phyloP scores from a whole-genome alignment of 495 filamentous ascomycete species.

The Hypoxylon crocopeplum region DNA sequence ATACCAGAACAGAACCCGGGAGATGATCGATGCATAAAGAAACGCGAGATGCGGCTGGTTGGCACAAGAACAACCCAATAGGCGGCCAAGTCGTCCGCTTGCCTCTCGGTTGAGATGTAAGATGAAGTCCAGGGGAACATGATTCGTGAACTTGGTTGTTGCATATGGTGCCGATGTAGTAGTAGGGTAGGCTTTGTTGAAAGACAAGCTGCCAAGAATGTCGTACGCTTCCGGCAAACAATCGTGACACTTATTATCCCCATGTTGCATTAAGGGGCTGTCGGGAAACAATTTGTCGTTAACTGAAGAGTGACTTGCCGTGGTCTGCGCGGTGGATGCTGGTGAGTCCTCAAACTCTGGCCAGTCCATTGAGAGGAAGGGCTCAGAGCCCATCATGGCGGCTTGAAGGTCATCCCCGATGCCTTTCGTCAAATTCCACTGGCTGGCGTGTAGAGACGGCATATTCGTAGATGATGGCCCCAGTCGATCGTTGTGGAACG shows the following conservation, averaged over 20 bases:
- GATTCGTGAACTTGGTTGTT: background rate
- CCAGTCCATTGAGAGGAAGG: background rate
- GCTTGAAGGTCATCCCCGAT: background rate
- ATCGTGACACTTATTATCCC: background rate
- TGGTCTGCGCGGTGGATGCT: background rate
- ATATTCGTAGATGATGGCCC: background rate
- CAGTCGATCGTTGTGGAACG: background rate
- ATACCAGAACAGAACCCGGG: slow-evolving; percentile 43
- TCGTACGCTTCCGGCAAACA: slow-evolving; percentile 2
- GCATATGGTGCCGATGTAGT: background rate
- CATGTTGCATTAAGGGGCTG: background rate
- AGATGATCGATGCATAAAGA: slow-evolving; percentile 46
- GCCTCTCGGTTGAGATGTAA: slow-evolving; percentile 42
- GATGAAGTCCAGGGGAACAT: slow-evolving; percentile 35
- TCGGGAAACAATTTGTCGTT: background rate
- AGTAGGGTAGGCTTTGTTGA: background rate
- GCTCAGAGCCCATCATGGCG: background rate
- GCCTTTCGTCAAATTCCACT: background rate
- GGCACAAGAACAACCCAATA: slow-evolving; percentile 43
- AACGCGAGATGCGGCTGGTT: slow-evolving; percentile 35
- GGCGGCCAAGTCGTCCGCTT: slow-evolving; percentile 35
- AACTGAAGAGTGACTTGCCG: background rate
- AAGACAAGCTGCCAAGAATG: background rate
- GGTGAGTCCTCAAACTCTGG: background rate
- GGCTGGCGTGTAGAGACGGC: background rate